Evolutionary conservation across 2,329 filamentous ascomycete genomes (phyloP).

Genomic region (Aspergillus sp.): DNA sequence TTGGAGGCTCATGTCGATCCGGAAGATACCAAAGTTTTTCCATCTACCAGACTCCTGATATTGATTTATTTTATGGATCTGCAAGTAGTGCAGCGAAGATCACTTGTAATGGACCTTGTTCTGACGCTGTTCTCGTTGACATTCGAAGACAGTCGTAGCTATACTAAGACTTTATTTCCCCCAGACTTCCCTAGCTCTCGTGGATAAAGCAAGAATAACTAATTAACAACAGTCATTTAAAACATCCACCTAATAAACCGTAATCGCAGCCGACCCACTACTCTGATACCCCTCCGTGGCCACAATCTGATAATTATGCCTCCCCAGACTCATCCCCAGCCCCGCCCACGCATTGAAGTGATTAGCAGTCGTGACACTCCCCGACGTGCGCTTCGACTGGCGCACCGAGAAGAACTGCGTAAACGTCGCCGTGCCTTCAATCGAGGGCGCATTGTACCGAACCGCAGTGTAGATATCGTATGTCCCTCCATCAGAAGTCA

Average conservation of each 20-base stretch:
- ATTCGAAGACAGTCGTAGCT: no score
- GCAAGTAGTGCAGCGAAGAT: no score
- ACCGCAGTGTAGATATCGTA: constrained; percentile 41
- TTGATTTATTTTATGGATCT: no score
- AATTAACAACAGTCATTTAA: no score
- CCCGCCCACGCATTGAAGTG: constrained; percentile 39
- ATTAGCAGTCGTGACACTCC: constrained; percentile 38
- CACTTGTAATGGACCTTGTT: no score
- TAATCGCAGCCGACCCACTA: constrained; percentile 38
- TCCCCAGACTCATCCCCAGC: constrained; percentile 33
- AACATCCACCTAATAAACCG: constrained; percentile 25
- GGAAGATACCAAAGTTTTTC: no score
- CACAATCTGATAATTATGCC: constrained; percentile 43
- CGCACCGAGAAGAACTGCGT: constrained; percentile 47
- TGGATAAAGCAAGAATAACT: no score
- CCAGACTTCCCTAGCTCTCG: no score
- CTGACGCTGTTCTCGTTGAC: no score
- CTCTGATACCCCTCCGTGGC: constrained; percentile 46
- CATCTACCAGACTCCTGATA: no score
- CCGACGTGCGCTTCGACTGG: constrained; percentile 32
- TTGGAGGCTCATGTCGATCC: no score
- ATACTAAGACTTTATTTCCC: no score
- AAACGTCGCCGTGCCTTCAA: constrained; percentile 43
- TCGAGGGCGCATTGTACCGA: constrained; percentile 41
- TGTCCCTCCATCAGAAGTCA: constrained; percentile 37